These are phyloP conservation scores for Cucumis hystrix DNA, from an alignment of 306 rosid genomes.

Conservation along the genomic window DNA sequence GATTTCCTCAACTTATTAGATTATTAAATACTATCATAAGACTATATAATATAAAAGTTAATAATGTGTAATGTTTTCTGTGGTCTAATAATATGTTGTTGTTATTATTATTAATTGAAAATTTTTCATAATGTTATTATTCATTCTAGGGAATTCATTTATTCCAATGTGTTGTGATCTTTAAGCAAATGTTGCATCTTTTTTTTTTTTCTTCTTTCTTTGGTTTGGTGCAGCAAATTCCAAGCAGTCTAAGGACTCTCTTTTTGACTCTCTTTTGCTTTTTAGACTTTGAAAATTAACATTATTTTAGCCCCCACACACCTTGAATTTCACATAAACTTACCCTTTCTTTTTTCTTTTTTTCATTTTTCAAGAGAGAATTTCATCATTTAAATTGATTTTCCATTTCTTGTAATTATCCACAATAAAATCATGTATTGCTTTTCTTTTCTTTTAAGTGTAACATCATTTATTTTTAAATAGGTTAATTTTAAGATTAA, in stretches of 20 bases:
- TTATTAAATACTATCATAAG: background rate
- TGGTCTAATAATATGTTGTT: background rate
- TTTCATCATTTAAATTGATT: too few species aligned
- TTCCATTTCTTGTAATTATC: too few species aligned
- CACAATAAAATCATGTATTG: too few species aligned
- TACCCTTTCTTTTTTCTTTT: background rate
- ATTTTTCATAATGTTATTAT: background rate
- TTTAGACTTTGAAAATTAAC: background rate
- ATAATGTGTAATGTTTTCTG: background rate
- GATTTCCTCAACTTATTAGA: background rate
- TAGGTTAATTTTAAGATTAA: too few species aligned
- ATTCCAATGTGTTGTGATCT: background rate
- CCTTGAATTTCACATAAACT: background rate
- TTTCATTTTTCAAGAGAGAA: background rate
- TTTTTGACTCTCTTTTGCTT: background rate
- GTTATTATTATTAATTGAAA: too few species aligned
- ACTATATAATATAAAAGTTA: background rate
- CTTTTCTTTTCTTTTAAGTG: too few species aligned
- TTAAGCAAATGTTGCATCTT: background rate
- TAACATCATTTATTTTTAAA: too few species aligned
- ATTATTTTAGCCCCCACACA: background rate
- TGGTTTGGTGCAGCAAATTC: background rate
- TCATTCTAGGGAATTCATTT: background rate
- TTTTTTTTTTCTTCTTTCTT: background rate
- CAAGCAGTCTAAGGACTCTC: background rate